phyloP scores from a whole-genome alignment of 257 asterid species.

The Cynanchum wilfordii region DNA sequence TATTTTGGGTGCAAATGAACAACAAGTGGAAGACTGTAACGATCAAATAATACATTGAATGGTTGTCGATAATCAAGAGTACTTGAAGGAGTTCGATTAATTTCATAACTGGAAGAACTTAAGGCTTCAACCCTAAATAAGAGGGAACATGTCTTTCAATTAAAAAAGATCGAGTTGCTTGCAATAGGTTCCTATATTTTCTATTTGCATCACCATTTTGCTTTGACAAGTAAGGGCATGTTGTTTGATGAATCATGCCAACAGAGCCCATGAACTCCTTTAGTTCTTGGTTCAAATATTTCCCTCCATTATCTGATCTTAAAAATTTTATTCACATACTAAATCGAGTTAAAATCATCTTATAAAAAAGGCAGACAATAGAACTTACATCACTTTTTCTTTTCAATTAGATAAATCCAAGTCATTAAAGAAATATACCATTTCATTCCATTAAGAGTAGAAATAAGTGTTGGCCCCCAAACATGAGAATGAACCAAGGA shows the following conservation, averaged over 20 bases:
- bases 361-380: no score
- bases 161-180: neutral
- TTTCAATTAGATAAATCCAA: no score
- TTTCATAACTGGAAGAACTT: neutral
- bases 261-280: no score
- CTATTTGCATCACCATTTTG: neutral
- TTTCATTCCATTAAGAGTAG: neutral
- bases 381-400: no score
- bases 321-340: no score
- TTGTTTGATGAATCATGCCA: no score
- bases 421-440: neutral
- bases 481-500: neutral
- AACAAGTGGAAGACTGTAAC: neutral
- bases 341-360: no score
- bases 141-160: neutral
- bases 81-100: conserved; percentile 1
- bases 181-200: neutral
- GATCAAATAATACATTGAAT: neutral
- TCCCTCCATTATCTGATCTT: no score
- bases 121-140: neutral
- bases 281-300: no score
- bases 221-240: neutral
- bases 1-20: neutral
- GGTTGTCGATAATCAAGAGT: neutral
- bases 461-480: neutral